phyloP scores from a whole-genome alignment of 495 filamentous ascomycete species.

The Hyaloscypha bicolor region DNA sequence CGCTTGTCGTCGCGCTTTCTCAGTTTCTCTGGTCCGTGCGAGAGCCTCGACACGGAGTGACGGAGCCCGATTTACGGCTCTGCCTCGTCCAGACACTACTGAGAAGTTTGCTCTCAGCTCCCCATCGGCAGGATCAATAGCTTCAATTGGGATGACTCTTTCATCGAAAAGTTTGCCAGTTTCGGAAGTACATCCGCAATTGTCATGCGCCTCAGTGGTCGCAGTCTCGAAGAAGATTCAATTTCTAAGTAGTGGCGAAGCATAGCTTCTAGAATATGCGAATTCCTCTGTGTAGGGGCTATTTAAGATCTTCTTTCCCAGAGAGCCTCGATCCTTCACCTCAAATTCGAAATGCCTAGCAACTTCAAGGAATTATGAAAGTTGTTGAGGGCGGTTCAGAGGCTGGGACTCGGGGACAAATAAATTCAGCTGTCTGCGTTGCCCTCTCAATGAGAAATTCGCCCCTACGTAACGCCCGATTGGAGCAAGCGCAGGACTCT shows the following conservation, averaged over 20 bases:
- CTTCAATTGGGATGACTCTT: not conserved
- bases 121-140: not conserved
- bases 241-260: not conserved
- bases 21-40: not conserved
- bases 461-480: not conserved
- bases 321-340: not conserved
- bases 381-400: not conserved
- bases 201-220: not conserved
- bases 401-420: not conserved
- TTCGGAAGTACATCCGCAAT: not conserved
- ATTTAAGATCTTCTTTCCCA: not conserved
- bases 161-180: not conserved
- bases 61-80: not conserved
- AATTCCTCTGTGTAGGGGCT: not conserved
- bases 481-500: not conserved
- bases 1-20: not conserved
- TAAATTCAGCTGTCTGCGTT: not conserved
- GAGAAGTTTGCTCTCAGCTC: constrained; percentile 1
- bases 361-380: not conserved
- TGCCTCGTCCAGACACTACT: not conserved
- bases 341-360: not conserved
- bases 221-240: not conserved
- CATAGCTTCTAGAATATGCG: not conserved
- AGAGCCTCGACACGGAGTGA: not conserved
- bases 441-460: not conserved